phyloP scores from a whole-genome alignment of 179 eudicot species.

The Silene noctiflora region DNA sequence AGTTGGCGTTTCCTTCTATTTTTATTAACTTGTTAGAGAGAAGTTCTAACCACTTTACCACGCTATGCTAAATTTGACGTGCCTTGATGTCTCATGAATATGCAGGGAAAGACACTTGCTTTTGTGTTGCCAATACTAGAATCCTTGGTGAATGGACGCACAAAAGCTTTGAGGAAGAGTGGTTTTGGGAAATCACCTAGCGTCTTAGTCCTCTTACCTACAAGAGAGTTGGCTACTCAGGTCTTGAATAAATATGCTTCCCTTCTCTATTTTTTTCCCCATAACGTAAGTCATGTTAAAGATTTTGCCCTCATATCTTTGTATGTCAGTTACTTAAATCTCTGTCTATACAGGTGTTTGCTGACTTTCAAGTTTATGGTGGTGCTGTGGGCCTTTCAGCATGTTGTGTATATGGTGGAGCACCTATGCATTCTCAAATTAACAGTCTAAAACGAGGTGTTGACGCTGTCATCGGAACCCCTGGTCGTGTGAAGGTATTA shows the following conservation, averaged over 20 bases:
- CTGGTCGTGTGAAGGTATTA: conserved; percentile 60
- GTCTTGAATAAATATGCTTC: conserved; percentile 27
- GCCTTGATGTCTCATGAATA: not conserved
- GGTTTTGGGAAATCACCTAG: conserved; percentile 76
- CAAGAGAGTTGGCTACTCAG: conserved; percentile 91
- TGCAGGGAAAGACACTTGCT: conserved; percentile 93
- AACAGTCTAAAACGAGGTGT: conserved; percentile 64
- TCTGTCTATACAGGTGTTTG: conserved; percentile 44
- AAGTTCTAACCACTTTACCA: not conserved
- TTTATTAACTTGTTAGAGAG: not conserved
- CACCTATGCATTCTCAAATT: conserved; percentile 56
- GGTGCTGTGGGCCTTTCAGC: conserved; percentile 54
- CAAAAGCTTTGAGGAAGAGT: conserved; percentile 48
- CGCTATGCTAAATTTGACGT: not conserved
- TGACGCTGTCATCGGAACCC: conserved; percentile 77
- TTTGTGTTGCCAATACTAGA: conserved; percentile 91
- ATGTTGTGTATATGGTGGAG: conserved; percentile 78
- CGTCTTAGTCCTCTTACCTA: conserved; percentile 83
- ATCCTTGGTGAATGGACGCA: conserved; percentile 73
- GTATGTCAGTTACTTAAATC: not conserved
- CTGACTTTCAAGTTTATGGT: conserved; percentile 76
- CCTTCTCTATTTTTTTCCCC: not conserved
- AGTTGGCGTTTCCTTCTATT: no score
- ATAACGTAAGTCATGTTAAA: not conserved
- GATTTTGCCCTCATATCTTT: not conserved